Percentiles rank a stretch among this genome's conserved stretches.
phyloP scores from a whole-genome alignment of 78 protist genomes.

The Dictyostelium firmibasis region DNA sequence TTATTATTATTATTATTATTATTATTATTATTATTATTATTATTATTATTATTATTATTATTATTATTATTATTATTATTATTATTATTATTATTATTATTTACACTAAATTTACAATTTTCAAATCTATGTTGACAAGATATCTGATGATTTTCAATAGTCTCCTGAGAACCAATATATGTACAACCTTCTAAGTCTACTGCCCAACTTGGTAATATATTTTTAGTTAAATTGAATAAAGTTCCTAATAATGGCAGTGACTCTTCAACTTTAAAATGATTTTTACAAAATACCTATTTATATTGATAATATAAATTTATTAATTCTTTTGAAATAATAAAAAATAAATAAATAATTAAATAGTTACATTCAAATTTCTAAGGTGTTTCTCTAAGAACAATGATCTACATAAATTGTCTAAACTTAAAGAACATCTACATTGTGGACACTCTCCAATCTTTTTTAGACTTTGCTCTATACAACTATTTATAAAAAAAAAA shows the following conservation, averaged over 20 bases:
- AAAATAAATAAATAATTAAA: neutral
- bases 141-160: neutral
- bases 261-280: conserved; percentile 23
- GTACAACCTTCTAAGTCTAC: neutral
- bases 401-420: conserved; percentile 35
- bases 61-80: neutral
- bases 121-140: neutral
- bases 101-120: conserved; percentile 2
- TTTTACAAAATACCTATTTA: conserved; percentile 62
- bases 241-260: neutral
- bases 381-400: conserved; percentile 56
- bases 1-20: neutral
- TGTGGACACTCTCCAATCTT: conserved; percentile 56
- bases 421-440: conserved; percentile 31
- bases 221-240: neutral
- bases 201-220: neutral
- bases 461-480: conserved; percentile 31
- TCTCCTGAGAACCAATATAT: neutral
- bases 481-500: neutral
- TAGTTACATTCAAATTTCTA: conserved; percentile 32
- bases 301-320: neutral
- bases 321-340: neutral
- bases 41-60: neutral
- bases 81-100: neutral
- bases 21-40: neutral